phyloP scores from a whole-genome alignment of 2,329 filamentous ascomycete species.

The Venturia aucupariae region DNA sequence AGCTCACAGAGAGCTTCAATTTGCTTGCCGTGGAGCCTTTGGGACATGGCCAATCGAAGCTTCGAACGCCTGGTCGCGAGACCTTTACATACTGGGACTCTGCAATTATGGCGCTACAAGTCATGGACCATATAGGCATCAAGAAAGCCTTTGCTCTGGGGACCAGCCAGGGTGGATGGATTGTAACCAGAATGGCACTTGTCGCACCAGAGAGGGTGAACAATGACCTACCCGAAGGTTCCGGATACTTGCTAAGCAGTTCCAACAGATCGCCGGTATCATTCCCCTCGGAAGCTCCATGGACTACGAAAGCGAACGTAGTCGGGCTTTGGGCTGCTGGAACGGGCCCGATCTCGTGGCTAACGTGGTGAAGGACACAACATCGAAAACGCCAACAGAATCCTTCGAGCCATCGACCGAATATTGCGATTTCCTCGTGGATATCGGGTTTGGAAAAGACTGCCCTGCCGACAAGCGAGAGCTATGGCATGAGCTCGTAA shows the following conservation, averaged over 20 bases:
- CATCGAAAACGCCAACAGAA: slow-evolving; percentile 28
- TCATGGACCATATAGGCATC: slow-evolving; percentile 32
- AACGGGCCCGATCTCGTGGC: slow-evolving; percentile 29
- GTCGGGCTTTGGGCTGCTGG: slow-evolving; percentile 40
- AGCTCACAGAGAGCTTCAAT: slow-evolving; percentile 34
- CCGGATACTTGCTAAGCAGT: background rate
- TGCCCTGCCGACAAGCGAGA: slow-evolving; percentile 28
- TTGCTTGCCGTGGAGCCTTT: slow-evolving; percentile 45
- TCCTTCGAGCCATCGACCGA: slow-evolving; percentile 34
- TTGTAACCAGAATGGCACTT: slow-evolving; percentile 44
- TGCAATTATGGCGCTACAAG: slow-evolving; percentile 36
- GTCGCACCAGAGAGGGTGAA: slow-evolving; percentile 38
- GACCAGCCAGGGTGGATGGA: slow-evolving; percentile 47
- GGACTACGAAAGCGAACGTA: slow-evolving; percentile 39
- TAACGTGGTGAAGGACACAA: slow-evolving; percentile 32
- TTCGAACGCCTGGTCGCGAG: slow-evolving; percentile 23
- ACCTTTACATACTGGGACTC: slow-evolving; percentile 49
- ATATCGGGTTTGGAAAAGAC: slow-evolving; percentile 38
- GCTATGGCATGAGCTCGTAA: slow-evolving; percentile 38
- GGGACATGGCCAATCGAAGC: slow-evolving; percentile 42
- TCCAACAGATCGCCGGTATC: slow-evolving; percentile 39
- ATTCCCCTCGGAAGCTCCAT: slow-evolving; percentile 45
- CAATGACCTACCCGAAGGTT: background rate
- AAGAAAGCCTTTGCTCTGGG: slow-evolving; percentile 39
- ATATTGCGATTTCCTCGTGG: slow-evolving; percentile 38